Percentiles rank a stretch among this genome's conserved stretches.
phyloP scores from a whole-genome alignment of 495 filamentous ascomycete species.

The Aspergillus bridgeri region DNA sequence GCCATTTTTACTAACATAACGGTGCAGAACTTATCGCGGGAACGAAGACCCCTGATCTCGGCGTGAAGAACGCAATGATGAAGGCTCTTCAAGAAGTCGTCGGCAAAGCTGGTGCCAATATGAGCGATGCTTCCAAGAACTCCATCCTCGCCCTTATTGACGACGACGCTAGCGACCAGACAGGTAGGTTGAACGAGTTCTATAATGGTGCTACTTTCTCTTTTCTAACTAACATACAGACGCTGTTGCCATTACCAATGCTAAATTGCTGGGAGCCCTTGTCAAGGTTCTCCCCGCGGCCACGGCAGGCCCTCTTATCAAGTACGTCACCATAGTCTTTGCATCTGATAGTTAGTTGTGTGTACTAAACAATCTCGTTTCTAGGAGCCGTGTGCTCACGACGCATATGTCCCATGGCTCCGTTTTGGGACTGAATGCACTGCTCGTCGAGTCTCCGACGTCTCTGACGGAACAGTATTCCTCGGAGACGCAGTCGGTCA shows the following conservation, averaged over 20 bases:
- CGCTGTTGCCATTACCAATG: conserved; percentile 79
- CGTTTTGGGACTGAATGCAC: conserved; percentile 81
- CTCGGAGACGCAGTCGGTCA: conserved; percentile 66
- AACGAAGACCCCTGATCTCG: conserved; percentile 81
- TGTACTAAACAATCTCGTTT: conserved; percentile 12
- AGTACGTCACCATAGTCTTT: conserved; percentile 39
- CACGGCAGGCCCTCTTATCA: conserved; percentile 65
- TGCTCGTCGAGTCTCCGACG: conserved; percentile 73
- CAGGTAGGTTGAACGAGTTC: conserved; percentile 40
- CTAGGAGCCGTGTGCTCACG: conserved; percentile 68
- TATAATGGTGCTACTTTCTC: background rate
- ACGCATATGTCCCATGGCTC: conserved; percentile 63
- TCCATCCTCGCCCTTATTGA: conserved; percentile 85
- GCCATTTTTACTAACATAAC: conserved; percentile 8
- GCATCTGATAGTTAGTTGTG: too few relatives aligned
- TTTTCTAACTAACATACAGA: conserved; percentile 33
- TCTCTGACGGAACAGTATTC: conserved; percentile 62
- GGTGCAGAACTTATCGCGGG: conserved; percentile 81
- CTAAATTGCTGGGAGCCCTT: conserved; percentile 81
- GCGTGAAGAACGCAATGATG: conserved; percentile 94
- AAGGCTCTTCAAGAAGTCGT: conserved; percentile 96
- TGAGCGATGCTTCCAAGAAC: conserved; percentile 83
- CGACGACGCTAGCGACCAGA: conserved; percentile 69
- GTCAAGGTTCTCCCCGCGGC: conserved; percentile 75
- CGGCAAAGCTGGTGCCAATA: conserved; percentile 88